These are phyloP conservation scores for Salpingoeca rosetta DNA, from an alignment of 78 protist species.

Conservation along the genomic window DNA sequence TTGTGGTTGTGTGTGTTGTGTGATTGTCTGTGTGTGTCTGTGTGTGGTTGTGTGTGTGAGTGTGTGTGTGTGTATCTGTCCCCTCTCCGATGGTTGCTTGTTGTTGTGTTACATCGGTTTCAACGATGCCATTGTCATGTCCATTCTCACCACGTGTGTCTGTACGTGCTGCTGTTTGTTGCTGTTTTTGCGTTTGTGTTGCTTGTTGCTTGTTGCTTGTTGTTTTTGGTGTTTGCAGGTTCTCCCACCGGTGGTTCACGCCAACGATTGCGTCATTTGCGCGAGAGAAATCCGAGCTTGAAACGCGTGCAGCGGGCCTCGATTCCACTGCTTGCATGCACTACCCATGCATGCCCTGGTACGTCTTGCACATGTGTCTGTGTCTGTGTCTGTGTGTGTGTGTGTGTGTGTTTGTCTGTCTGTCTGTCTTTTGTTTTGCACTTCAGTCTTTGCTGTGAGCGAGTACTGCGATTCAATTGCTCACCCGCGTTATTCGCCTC, in stretches of 20 bases:
- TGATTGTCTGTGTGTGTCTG: no score
- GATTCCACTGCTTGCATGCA: no score
- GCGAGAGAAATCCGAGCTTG: neutral
- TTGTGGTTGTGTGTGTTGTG: no score
- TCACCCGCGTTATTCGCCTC: no score
- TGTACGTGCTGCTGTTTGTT: neutral
- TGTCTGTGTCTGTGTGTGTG: neutral
- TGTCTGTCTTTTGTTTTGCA: neutral
- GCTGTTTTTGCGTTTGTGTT: neutral
- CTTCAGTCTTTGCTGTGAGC: no score
- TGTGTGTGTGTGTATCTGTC: no score
- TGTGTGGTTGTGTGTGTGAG: no score
- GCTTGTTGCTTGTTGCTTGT: neutral
- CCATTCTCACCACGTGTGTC: neutral
- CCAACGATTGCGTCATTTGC: neutral
- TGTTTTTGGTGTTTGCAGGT: neutral
- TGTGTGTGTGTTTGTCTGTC: neutral
- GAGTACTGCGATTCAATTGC: no score
- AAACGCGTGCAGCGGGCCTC: no score
- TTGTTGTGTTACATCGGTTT: no score
- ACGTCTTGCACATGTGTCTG: neutral
- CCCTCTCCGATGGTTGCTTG: no score
- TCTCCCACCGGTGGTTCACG: neutral
- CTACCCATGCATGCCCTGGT: neutral
- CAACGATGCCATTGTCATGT: no score